Evolutionary conservation across 495 filamentous ascomycete genomes (phyloP), one percentile per base, ranked within the genome.

Genomic region (Margaritispora aquatica): DNA sequence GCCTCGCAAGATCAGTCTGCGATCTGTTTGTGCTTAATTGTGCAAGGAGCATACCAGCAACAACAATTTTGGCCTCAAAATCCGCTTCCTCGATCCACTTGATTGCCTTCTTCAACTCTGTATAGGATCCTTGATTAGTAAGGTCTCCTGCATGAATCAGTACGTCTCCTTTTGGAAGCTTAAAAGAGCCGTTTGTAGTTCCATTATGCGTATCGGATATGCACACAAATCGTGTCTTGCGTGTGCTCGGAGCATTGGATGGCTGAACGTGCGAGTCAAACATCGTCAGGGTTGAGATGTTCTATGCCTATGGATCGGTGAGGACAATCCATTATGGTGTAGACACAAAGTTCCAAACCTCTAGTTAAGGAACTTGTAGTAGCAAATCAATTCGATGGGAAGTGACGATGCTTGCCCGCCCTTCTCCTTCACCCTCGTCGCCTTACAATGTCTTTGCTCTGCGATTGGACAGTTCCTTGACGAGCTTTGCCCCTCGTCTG

Each of bases 131-230:
- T 64, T 84, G 81, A 61, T 94, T 94, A 44, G 86, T 86, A 36
- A 97, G 76, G 69, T 97, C 93, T 8, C 93, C 93, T 8, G 92
- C 89, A 65, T 97, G 94, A 41, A 97, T 88, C 19, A 97, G 76
- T 2, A 97, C 81, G 64, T 97, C 93, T 15, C 92, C 93, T 24
- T 83, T 77, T 5, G 93, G 94, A 1, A 96, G 74, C 23, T 79
- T 76, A 62, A 77, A 66, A 8, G 73, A 77, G 2, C 67, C 61
- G 20, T 34, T 44, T 34, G 81, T 72, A n/a, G 69, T 60, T 62
- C 80, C 82, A 71, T 90, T 85, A 72, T 97, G 93, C 1, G 92
- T 96, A 73, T 97, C 93, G 8, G 92, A 92, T 57, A 97, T 86
- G 69, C 92, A 97, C 59, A 92, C 85, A 41, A 95, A 74, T 61